Evolutionary conservation across 2,329 filamentous ascomycete genomes (phyloP).

Genomic region (Penicillium sp.): DNA sequence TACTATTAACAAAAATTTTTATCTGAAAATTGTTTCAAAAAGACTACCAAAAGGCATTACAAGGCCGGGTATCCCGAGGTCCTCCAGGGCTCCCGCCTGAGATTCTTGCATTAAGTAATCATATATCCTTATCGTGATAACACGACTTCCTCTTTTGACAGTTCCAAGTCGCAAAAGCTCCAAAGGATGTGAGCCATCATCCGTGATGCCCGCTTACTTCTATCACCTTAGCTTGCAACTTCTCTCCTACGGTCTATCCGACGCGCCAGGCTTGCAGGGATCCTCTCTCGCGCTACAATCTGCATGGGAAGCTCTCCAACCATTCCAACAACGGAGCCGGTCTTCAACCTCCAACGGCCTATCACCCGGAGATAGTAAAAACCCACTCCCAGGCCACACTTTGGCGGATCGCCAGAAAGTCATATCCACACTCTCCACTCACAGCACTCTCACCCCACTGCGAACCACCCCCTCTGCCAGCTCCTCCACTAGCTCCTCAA

Average conservation of each 20-base stretch:
- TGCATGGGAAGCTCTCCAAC: slow-evolving; percentile 37
- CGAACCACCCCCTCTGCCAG: slow-evolving; percentile 1
- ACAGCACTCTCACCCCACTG: neutral
- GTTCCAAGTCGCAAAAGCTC: slow-evolving; percentile 2
- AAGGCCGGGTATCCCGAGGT: no score
- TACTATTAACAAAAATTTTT: no score
- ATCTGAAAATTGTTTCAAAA: no score
- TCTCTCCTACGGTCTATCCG: slow-evolving; percentile 28
- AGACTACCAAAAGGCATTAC: no score
- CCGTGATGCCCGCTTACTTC: slow-evolving; percentile 61
- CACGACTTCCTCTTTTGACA: neutral
- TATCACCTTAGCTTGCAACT: slow-evolving; percentile 63
- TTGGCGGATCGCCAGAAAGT: slow-evolving; percentile 8
- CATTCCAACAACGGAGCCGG: slow-evolving; percentile 33
- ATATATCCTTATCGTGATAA: slow-evolving; percentile 7
- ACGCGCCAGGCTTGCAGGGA: neutral
- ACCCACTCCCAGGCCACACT: neutral
- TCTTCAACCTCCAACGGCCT: slow-evolving; percentile 15
- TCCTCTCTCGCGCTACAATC: slow-evolving; percentile 33
- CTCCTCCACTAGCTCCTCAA: neutral
- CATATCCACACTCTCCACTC: neutral
- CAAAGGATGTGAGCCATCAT: slow-evolving; percentile 29
- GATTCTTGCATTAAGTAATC: slow-evolving; percentile 6
- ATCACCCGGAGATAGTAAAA: slow-evolving; percentile 2
- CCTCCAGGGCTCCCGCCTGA: no score